These are phyloP conservation scores for Smittium culicis DNA, from an alignment of 371 early-diverging fungal species.

Conservation along the genomic window DNA sequence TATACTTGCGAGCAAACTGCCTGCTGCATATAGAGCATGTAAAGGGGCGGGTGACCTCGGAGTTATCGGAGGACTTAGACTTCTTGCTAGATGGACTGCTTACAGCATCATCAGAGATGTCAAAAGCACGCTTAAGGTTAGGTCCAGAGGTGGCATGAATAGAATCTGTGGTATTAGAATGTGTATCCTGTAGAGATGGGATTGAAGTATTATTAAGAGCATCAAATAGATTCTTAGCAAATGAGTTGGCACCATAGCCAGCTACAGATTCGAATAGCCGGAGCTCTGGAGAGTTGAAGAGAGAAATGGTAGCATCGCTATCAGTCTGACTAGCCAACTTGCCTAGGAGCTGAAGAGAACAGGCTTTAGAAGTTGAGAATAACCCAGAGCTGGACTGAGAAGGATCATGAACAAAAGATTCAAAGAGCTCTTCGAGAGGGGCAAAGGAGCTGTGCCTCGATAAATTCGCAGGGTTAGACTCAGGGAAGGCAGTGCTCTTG, in stretches of 20 bases:
- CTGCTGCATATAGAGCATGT: constrained; percentile 26
- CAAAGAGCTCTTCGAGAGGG: too few species aligned
- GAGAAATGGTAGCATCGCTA: too few species aligned
- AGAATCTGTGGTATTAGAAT: not conserved
- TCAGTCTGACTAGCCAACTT: too few species aligned
- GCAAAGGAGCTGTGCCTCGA: too few species aligned
- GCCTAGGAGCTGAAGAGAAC: too few species aligned
- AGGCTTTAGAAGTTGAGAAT: too few species aligned
- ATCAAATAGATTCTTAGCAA: not conserved
- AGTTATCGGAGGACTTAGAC: not conserved
- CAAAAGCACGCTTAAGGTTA: not conserved
- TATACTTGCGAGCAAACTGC: constrained; percentile 28
- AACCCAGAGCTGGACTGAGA: too few species aligned
- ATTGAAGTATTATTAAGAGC: not conserved
- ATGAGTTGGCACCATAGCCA: not conserved
- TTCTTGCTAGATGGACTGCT: not conserved
- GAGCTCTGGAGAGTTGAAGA: too few species aligned
- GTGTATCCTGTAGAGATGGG: too few species aligned
- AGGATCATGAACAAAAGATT: too few species aligned
- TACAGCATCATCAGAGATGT: not conserved
- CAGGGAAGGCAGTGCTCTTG: too few species aligned
- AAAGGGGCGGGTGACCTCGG: constrained; percentile 18
- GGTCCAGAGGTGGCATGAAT: not conserved
- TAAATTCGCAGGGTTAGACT: too few species aligned
- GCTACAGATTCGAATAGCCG: not conserved